A percentile compares a stretch with the other conserved stretches of the same genome.
Conservation (phyloP, 2,329 filamentous ascomycete genomes). For the Furcasterigmium sp. region DNA sequence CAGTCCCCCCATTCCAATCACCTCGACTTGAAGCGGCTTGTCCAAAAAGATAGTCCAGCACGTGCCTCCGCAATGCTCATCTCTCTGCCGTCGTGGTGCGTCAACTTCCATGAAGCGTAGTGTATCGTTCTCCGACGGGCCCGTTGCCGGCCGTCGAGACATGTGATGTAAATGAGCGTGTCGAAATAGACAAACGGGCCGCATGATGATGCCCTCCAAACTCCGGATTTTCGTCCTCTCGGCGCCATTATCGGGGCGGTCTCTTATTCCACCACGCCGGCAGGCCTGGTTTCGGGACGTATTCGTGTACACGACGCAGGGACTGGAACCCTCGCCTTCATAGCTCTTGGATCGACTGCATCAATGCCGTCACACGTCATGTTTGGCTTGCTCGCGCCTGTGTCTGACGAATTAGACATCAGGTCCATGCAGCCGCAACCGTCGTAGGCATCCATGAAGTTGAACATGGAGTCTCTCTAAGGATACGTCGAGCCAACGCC, state of each 20-base stretch:
- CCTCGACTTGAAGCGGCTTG: neutral
- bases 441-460: too few species aligned
- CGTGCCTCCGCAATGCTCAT: neutral
- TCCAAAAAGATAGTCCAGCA: neutral
- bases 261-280: too few species aligned
- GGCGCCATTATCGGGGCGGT: neutral
- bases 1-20: neutral
- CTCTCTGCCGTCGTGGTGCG: neutral
- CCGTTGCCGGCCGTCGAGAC: neutral
- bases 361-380: too few species aligned
- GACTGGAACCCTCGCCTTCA: too few species aligned
- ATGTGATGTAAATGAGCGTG: neutral
- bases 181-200: neutral
- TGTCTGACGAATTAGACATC: too few species aligned
- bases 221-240: neutral
- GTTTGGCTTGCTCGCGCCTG: too few species aligned
- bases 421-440: too few species aligned
- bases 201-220: neutral
- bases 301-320: neutral
- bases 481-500: slow-evolving; percentile 32
- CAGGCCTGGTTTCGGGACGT: neutral
- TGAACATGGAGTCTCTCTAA: slow-evolving; percentile 2
- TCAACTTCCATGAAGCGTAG: neutral
- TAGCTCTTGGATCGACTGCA: too few species aligned
- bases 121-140: neutral